These are phyloP conservation scores for Gossypium trilobum DNA, from an alignment of 441 rosid species.

Conservation along the genomic window DNA sequence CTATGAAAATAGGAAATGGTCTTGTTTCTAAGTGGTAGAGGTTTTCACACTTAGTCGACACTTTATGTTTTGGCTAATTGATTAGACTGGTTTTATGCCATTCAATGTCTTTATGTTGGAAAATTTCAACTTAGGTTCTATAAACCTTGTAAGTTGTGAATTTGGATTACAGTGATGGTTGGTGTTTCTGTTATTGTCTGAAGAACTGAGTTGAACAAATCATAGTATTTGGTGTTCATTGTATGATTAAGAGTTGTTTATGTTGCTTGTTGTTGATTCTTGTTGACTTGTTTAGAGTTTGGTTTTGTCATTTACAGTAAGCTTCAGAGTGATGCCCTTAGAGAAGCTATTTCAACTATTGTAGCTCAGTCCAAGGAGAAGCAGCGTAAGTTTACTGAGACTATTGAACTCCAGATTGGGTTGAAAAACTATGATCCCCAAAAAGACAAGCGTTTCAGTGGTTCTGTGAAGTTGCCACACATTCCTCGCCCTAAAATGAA, in stretches of 20 bases:
- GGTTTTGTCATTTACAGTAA: constrained; percentile 39
- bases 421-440: constrained; percentile 94
- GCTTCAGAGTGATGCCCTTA: constrained; percentile 76
- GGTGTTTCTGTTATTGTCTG: no score
- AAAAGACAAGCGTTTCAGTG: constrained; percentile 93
- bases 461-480: constrained; percentile 81
- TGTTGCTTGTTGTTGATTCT: neutral
- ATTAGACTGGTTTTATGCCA: no score
- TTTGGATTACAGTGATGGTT: no score
- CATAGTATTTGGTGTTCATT: neutral
- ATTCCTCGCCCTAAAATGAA: constrained; percentile 95
- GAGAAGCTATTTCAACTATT: constrained; percentile 66
- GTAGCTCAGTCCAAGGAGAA: constrained; percentile 47
- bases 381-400: constrained; percentile 70
- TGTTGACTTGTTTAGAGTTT: neutral
- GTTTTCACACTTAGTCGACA: no score
- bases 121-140: no score
- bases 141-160: no score
- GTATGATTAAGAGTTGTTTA: neutral
- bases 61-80: no score
- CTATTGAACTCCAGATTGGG: constrained; percentile 90
- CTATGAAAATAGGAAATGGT: neutral
- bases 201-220: no score
- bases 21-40: no score
- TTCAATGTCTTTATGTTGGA: no score